Evolutionary conservation across 345 rosid species (phyloP).

Genomic region (Rhodamnia argentea): DNA sequence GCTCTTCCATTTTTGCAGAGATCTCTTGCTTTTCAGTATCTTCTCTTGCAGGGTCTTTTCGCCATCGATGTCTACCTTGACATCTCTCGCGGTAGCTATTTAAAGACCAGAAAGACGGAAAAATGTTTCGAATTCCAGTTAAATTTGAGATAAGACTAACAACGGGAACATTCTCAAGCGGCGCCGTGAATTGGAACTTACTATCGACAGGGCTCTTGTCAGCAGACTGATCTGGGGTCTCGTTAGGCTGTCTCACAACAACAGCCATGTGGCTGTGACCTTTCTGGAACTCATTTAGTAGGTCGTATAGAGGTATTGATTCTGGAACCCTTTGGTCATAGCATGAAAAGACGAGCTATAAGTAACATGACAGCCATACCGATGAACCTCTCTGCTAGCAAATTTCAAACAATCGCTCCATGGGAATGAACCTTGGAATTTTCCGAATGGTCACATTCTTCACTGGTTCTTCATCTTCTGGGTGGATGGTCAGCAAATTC

Average conservation of each 20-base stretch:
- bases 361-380: not conserved
- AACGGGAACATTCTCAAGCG: not conserved
- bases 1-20: slow-evolving; percentile 79
- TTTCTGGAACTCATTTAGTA: slow-evolving; percentile 96
- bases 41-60: slow-evolving; percentile 37
- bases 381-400: not conserved
- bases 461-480: slow-evolving; percentile 71
- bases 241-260: slow-evolving; percentile 51
- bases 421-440: slow-evolving; percentile 66
- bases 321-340: slow-evolving; percentile 48
- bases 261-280: slow-evolving; percentile 99
- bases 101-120: not conserved
- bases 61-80: slow-evolving; percentile 46
- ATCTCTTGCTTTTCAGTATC: slow-evolving; percentile 40
- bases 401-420: not conserved
- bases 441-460: slow-evolving; percentile 80
- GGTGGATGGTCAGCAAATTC: slow-evolving; percentile 74
- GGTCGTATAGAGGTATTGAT: slow-evolving; percentile 79
- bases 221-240: slow-evolving; percentile 7
- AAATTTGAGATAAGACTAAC: not conserved
- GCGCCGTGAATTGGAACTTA: slow-evolving; percentile 8
- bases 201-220: slow-evolving; percentile 10
- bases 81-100: slow-evolving; percentile 39
- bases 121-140: not conserved
- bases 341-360: not conserved